Evolutionary conservation across 805 yeast species (phyloP).

Genomic region (Candida xyloterini): DNA sequence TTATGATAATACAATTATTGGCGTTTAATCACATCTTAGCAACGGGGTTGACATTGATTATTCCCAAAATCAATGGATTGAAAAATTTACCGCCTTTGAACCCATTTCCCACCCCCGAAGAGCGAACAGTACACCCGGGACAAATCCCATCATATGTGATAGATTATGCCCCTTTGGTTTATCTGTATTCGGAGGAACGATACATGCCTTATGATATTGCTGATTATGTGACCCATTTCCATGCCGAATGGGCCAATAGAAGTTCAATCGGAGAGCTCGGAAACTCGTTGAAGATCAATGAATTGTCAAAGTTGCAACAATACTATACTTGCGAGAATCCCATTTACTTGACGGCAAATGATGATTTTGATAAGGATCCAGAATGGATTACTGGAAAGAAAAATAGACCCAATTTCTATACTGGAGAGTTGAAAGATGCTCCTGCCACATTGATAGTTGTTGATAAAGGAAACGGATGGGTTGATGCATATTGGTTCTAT

Average conservation of each 20-base stretch:
- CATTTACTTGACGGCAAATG: conserved; percentile 60
- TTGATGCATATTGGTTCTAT: conserved; percentile 95
- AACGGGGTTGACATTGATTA: neutral
- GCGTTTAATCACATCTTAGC: neutral
- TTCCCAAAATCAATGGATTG: conserved; percentile 5
- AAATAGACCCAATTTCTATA: conserved; percentile 65
- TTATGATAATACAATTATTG: conserved; percentile 1
- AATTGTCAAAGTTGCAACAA: conserved; percentile 35
- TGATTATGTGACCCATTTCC: conserved; percentile 66
- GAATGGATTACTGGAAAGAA: conserved; percentile 78
- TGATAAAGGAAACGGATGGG: conserved; percentile 92
- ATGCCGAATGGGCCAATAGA: conserved; percentile 51
- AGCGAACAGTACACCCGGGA: conserved; percentile 45
- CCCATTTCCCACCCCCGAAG: conserved; percentile 29
- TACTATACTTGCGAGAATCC: conserved; percentile 30
- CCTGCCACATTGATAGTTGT: conserved; percentile 81
- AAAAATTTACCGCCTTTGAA: conserved; percentile 37
- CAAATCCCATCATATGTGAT: conserved; percentile 62
- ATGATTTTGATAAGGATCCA: conserved; percentile 71
- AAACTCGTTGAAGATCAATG: conserved; percentile 26
- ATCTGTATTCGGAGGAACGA: conserved; percentile 82
- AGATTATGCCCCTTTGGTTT: conserved; percentile 73
- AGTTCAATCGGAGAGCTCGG: conserved; percentile 33
- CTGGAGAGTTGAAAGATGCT: conserved; percentile 70
- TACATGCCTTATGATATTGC: conserved; percentile 81